phyloP scores from a whole-genome alignment of 2,329 filamentous ascomycete species.

The Colletotrichum sp. region DNA sequence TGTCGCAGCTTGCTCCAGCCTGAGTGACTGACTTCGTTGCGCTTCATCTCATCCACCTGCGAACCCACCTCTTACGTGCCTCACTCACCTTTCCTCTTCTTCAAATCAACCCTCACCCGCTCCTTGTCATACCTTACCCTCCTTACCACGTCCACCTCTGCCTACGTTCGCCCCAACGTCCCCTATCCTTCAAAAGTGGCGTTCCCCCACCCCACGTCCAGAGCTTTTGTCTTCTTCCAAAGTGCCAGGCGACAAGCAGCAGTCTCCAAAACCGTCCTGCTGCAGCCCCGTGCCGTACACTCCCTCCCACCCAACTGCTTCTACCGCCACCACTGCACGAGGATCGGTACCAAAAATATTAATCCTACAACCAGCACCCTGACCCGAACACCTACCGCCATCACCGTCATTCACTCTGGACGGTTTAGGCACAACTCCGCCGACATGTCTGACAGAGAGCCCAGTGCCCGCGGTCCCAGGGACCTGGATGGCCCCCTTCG shows the following conservation, averaged over 20 bases:
- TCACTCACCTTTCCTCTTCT: background rate
- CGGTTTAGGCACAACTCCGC: background rate
- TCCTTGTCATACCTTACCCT: background rate
- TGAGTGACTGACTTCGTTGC: background rate
- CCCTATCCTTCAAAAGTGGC: constrained; percentile 18
- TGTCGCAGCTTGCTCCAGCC: background rate
- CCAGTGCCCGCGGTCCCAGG: constrained; percentile 5
- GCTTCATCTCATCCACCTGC: background rate
- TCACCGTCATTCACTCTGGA: background rate
- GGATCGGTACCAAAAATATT: background rate
- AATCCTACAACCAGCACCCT: background rate
- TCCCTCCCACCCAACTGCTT: background rate
- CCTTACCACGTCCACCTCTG: background rate
- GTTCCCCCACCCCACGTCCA: constrained; percentile 16
- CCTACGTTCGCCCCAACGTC: background rate
- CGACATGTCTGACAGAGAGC: constrained; percentile 27
- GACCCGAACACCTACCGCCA: background rate
- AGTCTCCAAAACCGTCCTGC: constrained; percentile 8
- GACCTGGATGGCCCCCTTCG: constrained; percentile 27
- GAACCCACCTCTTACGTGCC: background rate
- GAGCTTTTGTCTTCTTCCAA: constrained; percentile 3
- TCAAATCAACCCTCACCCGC: background rate
- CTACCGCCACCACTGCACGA: background rate
- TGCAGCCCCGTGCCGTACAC: constrained; percentile 13
- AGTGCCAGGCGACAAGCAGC: constrained; percentile 8